Conservation (phyloP, 2,329 filamentous ascomycete species). For the Sporothrix schenckii region DNA sequence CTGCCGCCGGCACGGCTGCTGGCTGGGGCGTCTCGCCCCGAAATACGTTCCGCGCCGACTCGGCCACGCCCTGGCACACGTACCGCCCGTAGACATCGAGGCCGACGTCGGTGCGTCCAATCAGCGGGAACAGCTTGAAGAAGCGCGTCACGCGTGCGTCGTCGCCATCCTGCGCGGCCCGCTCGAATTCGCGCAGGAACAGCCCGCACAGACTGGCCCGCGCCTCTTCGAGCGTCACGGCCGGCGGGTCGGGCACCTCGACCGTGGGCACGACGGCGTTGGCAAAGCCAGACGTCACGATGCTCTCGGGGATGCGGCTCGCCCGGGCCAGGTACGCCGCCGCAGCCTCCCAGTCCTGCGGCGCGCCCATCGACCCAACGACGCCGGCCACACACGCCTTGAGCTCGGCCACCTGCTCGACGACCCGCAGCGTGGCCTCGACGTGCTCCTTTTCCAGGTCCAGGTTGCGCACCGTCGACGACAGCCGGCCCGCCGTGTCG, state of each 20-base stretch:
- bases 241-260: conserved; percentile 90
- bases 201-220: conserved; percentile 87
- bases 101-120: conserved; percentile 84
- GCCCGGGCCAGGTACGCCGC: conserved; percentile 86
- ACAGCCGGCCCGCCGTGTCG: conserved; percentile 81
- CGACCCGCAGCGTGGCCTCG: conserved; percentile 84
- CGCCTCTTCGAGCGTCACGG: conserved; percentile 81
- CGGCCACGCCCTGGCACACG: conserved; percentile 91
- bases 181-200: conserved; percentile 94
- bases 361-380: conserved; percentile 92
- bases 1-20: background rate
- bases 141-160: conserved; percentile 89
- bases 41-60: conserved; percentile 77
- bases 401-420: conserved; percentile 94
- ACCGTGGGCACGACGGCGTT: conserved; percentile 91
- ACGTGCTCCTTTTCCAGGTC: conserved; percentile 91
- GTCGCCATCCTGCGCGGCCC: conserved; percentile 83
- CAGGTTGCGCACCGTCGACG: conserved; percentile 80
- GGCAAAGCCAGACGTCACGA: conserved; percentile 83
- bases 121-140: conserved; percentile 96
- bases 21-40: conserved; percentile 56
- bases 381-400: conserved; percentile 96
- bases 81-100: conserved; percentile 94
- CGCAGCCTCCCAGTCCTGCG: conserved; percentile 98
- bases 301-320: conserved; percentile 75